A percentile compares a stretch with the other conserved stretches of the same genome.
Conservation (phyloP, 108 stramenopile genomes). For the Fragilaria crotonensis region DNA sequence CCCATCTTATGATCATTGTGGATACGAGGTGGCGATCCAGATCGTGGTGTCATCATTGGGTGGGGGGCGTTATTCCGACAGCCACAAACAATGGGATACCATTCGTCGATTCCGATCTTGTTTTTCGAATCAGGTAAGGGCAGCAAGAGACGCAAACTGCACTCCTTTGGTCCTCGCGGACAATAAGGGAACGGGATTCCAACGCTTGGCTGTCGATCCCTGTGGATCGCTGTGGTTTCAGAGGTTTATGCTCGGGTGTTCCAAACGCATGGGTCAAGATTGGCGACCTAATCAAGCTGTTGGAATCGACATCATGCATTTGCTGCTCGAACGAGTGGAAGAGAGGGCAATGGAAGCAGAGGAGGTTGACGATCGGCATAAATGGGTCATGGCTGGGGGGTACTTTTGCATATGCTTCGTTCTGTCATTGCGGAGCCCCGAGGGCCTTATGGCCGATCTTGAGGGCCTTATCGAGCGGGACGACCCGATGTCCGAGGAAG, state of each 20-base stretch:
- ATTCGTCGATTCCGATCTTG: constrained; percentile 8
- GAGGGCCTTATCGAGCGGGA: background rate
- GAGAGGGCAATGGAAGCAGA: background rate
- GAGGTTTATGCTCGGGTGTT: background rate
- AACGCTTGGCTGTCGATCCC: no score
- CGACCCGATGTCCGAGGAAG: background rate
- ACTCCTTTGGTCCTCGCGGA: background rate
- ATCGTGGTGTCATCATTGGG: constrained; percentile 16
- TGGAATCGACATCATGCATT: background rate
- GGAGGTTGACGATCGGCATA: background rate
- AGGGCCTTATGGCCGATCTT: background rate
- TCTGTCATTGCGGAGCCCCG: background rate
- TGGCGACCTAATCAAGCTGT: background rate
- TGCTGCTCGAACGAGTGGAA: background rate
- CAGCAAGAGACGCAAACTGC: background rate
- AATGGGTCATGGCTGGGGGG: background rate
- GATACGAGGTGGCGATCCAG: constrained; percentile 24
- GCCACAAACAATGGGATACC: constrained; percentile 18
- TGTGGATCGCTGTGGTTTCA: background rate
- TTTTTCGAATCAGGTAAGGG: background rate
- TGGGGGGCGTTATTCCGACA: constrained; percentile 6
- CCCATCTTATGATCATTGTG: constrained; percentile 18
- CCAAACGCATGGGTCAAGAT: background rate
- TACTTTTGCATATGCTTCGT: no score
- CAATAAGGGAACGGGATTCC: background rate